A percentile compares a stretch with the other conserved stretches of the same genome.
These are phyloP conservation scores for Chaetomium olivaceum DNA, from an alignment of 2,329 filamentous ascomycete genomes.

Conservation along the genomic window DNA sequence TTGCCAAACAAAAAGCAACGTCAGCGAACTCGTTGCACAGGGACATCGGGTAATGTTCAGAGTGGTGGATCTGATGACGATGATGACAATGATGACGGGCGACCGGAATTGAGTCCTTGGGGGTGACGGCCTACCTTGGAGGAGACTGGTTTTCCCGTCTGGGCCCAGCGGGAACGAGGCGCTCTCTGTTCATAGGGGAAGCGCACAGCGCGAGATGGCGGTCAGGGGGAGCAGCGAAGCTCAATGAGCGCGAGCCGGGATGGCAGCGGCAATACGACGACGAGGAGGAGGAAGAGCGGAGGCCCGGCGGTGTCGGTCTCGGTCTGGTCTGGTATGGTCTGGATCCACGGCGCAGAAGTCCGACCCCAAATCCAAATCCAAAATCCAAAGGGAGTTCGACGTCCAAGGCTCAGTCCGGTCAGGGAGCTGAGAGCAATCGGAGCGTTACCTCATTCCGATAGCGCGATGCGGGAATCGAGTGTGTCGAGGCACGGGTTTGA, in stretches of 20 bases:
- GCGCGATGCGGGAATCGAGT: conserved; percentile 28
- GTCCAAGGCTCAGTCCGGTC: conserved; percentile 55
- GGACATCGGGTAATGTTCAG: neutral
- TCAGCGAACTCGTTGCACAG: conserved; percentile 21
- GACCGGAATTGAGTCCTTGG: conserved; percentile 12
- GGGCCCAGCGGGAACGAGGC: conserved; percentile 59
- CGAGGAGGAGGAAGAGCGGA: neutral
- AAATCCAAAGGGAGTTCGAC: conserved; percentile 10
- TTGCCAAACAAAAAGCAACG: conserved; percentile 28
- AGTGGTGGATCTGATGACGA: neutral
- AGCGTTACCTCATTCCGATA: conserved; percentile 60
- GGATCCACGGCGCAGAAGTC: conserved; percentile 20
- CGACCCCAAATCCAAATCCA: conserved; percentile 2
- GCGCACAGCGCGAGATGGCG: conserved; percentile 25
- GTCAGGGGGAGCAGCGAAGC: conserved; percentile 27
- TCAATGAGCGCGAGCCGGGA: conserved; percentile 19
- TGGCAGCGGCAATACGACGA: conserved; percentile 16
- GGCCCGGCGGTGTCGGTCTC: conserved; percentile 8
- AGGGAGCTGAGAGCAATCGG: conserved; percentile 60
- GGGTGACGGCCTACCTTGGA: conserved; percentile 49
- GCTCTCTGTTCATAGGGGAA: conserved; percentile 54
- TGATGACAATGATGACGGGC: neutral
- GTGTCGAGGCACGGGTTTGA: conserved; percentile 25
- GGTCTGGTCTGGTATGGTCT: neutral
- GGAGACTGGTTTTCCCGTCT: conserved; percentile 60